A percentile compares a stretch with the other conserved stretches of the same genome.
Evolutionary conservation across 352 stramenopile species (phyloP).

Genomic region (Phytophthora parvispora): DNA sequence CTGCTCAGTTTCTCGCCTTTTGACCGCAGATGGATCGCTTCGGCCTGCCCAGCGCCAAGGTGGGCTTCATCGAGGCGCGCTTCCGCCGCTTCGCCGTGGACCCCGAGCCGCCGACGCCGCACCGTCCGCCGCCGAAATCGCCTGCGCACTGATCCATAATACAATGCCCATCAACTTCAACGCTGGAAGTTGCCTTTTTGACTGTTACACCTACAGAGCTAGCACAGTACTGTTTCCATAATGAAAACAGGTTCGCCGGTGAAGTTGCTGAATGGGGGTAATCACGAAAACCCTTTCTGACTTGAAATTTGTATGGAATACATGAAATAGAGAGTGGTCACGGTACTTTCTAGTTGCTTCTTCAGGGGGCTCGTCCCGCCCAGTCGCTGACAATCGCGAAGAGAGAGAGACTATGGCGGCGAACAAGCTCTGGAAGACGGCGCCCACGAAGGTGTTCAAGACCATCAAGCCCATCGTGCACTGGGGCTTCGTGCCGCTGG

Average conservation of each 20-base stretch:
- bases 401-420: conserved; percentile 29
- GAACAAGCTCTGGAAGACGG: conserved; percentile 85
- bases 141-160: conserved; percentile 1
- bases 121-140: conserved; percentile 13
- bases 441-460: conserved; percentile 82
- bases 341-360: background rate
- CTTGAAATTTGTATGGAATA: background rate
- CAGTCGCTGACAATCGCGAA: background rate
- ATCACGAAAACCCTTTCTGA: too few relatives aligned
- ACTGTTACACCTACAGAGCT: background rate
- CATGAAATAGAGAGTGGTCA: background rate
- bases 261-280: background rate
- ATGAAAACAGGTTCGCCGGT: background rate
- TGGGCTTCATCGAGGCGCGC: conserved; percentile 70
- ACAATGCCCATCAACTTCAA: background rate
- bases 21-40: conserved; percentile 62
- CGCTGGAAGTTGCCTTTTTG: background rate
- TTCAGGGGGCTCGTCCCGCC: background rate
- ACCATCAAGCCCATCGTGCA: conserved; percentile 88
- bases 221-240: background rate
- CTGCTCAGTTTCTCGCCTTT: background rate
- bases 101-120: conserved; percentile 34
- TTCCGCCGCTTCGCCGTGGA: conserved; percentile 73
- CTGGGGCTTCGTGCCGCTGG: conserved; percentile 82
- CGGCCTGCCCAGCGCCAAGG: conserved; percentile 51